phyloP scores from a whole-genome alignment of 768 basidiomycete genomes.

The Mycena alexandri region DNA sequence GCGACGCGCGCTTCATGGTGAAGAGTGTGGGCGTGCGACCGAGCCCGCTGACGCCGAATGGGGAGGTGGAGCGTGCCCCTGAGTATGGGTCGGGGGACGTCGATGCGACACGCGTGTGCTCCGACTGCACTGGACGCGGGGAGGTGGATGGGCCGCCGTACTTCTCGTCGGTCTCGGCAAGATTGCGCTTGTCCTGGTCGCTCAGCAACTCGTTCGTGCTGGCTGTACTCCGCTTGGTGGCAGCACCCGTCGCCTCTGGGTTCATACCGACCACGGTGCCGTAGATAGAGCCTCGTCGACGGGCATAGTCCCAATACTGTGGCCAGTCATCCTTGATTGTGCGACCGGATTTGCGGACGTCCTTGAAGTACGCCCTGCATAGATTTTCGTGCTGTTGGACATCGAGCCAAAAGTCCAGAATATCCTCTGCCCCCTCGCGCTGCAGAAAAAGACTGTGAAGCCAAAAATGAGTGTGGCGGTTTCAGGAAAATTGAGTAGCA shows the following conservation, averaged over 20 bases:
- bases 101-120: constrained; percentile 61
- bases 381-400: constrained; percentile 99
- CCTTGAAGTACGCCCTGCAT: constrained; percentile 99
- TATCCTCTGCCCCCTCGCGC: constrained; percentile 95
- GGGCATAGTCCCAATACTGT: constrained; percentile 96
- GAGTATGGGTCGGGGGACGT: constrained; percentile 60
- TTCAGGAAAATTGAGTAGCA: constrained; percentile 20
- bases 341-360: constrained; percentile 93
- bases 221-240: constrained; percentile 82
- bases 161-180: constrained; percentile 65
- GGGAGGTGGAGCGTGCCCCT: constrained; percentile 77
- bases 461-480: constrained; percentile 24
- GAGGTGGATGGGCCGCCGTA: constrained; percentile 55
- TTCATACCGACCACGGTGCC: constrained; percentile 87
- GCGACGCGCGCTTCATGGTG: constrained; percentile 81
- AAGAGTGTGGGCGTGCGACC: constrained; percentile 84
- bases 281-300: constrained; percentile 92
- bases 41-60: constrained; percentile 73
- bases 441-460: constrained; percentile 88
- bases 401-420: constrained; percentile 98
- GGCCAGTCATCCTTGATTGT: constrained; percentile 98
- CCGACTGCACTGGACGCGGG: constrained; percentile 52
- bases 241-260: constrained; percentile 57
- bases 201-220: constrained; percentile 81
- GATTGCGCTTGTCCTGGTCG: constrained; percentile 78